A percentile compares a stretch with the other conserved stretches of the same genome.
Evolutionary conservation across 371 early-diverging fungal species (phyloP).

Genomic region (Cokeromyces recurvatus): DNA sequence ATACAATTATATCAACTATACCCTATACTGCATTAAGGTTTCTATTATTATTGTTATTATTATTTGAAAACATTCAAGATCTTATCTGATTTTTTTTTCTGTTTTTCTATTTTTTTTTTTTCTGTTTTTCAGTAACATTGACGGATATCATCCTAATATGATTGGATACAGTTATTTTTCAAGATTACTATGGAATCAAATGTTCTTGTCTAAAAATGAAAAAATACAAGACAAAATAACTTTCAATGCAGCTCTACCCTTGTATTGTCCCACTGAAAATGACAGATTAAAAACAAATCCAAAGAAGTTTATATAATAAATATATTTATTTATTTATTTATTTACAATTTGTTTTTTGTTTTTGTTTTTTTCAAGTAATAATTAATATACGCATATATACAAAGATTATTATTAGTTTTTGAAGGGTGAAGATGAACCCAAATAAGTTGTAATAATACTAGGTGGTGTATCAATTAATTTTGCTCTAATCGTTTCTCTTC

Average conservation of each 20-base stretch:
- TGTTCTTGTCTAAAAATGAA: constrained; percentile 2
- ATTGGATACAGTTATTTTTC: constrained; percentile 21
- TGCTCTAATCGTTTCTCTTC: constrained; percentile 33
- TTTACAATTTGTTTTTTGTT: neutral
- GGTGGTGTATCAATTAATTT: constrained; percentile 41
- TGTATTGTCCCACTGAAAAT: constrained; percentile 22
- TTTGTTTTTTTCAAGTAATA: too few relatives aligned
- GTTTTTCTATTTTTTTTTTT: neutral
- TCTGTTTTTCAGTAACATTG: constrained; percentile 23
- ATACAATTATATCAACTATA: constrained; percentile 3
- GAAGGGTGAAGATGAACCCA: constrained; percentile 40
- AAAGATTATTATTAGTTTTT: too few relatives aligned
- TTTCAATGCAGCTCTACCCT: constrained; percentile 7
- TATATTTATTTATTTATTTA: too few relatives aligned
- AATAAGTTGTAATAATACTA: constrained; percentile 33
- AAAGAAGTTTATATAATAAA: neutral
- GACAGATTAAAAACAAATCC: constrained; percentile 15
- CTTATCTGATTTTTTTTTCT: too few relatives aligned
- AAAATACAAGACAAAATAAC: neutral
- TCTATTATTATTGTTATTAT: neutral
- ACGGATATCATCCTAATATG: constrained; percentile 33
- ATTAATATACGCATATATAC: too few relatives aligned
- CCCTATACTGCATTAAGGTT: constrained; percentile 22
- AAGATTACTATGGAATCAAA: constrained; percentile 18
- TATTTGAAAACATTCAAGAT: neutral